Conservation (phyloP, 345 rosid genomes). For the Moricandia arvensis region DNA sequence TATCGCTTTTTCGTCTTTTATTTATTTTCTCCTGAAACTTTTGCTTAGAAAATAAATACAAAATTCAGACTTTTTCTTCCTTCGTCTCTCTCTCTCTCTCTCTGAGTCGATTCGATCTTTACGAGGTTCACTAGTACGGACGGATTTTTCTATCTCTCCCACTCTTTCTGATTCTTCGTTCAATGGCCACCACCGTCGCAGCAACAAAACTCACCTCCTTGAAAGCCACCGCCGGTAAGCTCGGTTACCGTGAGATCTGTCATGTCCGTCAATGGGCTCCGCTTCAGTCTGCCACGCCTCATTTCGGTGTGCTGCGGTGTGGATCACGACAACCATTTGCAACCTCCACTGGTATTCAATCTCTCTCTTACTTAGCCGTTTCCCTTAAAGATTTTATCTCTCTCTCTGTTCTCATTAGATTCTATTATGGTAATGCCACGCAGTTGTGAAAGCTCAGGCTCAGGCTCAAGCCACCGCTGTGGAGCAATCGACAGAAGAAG, state of each 20-base stretch:
- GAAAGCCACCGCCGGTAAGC: slow-evolving; percentile 44
- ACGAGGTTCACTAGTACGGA: slow-evolving; percentile 19
- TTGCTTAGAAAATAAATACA: background rate
- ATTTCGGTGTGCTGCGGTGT: slow-evolving; percentile 43
- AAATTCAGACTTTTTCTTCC: background rate
- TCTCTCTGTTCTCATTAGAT: background rate
- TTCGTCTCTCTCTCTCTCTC: background rate
- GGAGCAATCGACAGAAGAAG: slow-evolving; percentile 48
- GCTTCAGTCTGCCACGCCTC: slow-evolving; percentile 37
- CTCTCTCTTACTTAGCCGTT: background rate
- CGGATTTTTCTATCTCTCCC: too few species aligned
- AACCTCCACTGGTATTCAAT: slow-evolving; percentile 52
- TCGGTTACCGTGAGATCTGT: slow-evolving; percentile 40
- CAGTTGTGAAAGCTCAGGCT: slow-evolving; percentile 57
- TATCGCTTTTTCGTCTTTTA: slow-evolving; percentile 16
- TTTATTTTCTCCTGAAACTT: background rate
- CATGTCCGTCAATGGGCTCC: slow-evolving; percentile 55
- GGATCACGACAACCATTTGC: slow-evolving; percentile 46
- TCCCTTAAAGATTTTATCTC: background rate
- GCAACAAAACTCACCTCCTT: slow-evolving; percentile 54
- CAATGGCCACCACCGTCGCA: slow-evolving; percentile 58
- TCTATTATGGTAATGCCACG: too few species aligned
- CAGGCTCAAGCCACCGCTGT: slow-evolving; percentile 67
- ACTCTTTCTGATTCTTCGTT: slow-evolving; percentile 13
- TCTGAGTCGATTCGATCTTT: slow-evolving; percentile 27